A percentile compares a stretch with the other conserved stretches of the same genome.
phyloP scores from a whole-genome alignment of 192 early-diverging fungal genomes.

The Entomortierella beljakovae region DNA sequence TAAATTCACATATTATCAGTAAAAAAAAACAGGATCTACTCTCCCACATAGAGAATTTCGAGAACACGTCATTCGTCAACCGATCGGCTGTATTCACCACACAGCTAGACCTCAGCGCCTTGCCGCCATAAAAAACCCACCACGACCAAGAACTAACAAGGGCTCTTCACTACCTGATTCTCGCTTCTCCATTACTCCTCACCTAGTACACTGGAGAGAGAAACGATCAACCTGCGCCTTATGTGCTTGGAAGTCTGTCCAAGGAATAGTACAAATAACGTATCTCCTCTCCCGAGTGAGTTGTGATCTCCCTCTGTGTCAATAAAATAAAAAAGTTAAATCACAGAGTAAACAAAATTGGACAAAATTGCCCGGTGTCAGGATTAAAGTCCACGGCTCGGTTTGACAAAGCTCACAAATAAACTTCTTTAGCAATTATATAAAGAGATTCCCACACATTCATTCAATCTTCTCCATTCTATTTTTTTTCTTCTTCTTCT shows the following conservation, averaged over 20 bases:
- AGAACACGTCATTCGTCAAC: conserved; percentile 5
- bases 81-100: conserved; percentile 10
- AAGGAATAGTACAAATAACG: background rate
- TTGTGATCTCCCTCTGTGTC: background rate
- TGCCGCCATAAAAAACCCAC: conserved; percentile 1
- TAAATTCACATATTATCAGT: conserved; percentile 20
- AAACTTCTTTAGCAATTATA: background rate
- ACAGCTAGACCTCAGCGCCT: background rate
- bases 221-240: background rate
- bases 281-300: background rate
- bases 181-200: background rate
- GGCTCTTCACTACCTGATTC: background rate
- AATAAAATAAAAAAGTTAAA: too few relatives aligned
- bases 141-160: conserved; percentile 6
- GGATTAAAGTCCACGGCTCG: too few relatives aligned
- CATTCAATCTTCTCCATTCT: background rate
- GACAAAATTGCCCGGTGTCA: too few relatives aligned
- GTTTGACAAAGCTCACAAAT: background rate
- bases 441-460: background rate
- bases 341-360: too few relatives aligned
- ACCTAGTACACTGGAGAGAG: background rate
- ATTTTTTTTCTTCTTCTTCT: background rate
- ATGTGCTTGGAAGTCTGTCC: conserved; percentile 7
- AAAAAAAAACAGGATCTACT: conserved; percentile 6
- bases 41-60: conserved; percentile 18